Conservation (phyloP, 2,329 filamentous ascomycete species). For the Phaeosphaeriaceae sp. region DNA sequence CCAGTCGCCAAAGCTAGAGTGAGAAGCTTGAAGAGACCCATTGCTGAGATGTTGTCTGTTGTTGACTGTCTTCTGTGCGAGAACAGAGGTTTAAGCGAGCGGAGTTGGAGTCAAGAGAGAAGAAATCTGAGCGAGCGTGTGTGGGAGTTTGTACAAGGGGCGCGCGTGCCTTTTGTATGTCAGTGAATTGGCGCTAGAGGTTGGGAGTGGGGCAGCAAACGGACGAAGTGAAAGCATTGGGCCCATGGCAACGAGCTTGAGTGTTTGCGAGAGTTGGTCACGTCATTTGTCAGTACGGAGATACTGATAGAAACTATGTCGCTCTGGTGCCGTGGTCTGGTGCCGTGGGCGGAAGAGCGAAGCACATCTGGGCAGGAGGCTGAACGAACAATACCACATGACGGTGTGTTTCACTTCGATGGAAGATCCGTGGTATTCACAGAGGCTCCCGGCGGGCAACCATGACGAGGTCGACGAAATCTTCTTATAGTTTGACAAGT, state of each 20-base stretch:
- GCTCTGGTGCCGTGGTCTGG: too few relatives aligned
- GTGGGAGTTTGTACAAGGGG: not conserved
- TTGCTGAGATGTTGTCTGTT: not conserved
- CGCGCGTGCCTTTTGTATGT: not conserved
- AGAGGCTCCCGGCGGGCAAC: too few relatives aligned
- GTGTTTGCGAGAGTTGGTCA: not conserved
- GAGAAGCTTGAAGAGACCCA: constrained; percentile 1
- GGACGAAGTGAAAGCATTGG: not conserved
- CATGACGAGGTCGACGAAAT: not conserved
- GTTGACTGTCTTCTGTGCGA: not conserved
- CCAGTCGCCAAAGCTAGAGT: not conserved
- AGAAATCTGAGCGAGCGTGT: not conserved
- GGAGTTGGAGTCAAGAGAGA: not conserved
- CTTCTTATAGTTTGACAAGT: not conserved
- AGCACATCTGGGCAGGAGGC: too few relatives aligned
- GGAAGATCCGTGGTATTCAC: too few relatives aligned
- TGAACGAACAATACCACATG: not conserved
- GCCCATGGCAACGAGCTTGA: not conserved
- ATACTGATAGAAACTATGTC: too few relatives aligned
- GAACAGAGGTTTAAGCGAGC: not conserved
- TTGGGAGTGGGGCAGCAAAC: constrained; percentile 2
- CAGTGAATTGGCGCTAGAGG: not conserved
- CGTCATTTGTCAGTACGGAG: too few relatives aligned
- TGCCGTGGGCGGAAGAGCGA: too few relatives aligned
- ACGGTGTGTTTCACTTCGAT: not conserved